Base-by-base conservation (phyloP, 2,329 filamentous ascomycete genomes). In the Ophiostoma fasciatum region DNA sequence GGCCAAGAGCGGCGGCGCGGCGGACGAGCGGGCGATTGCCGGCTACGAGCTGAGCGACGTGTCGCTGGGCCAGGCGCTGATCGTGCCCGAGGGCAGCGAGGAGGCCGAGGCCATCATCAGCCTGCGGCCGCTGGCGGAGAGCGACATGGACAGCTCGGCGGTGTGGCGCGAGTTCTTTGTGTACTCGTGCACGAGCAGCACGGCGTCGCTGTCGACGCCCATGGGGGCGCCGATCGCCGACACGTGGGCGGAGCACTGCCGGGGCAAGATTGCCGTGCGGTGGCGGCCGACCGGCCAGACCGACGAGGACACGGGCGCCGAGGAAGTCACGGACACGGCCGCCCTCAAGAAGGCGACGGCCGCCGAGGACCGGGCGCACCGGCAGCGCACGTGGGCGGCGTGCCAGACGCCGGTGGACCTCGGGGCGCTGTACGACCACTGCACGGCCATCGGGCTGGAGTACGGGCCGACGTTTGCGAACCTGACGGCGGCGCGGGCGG, bases 1-100 rank as follows among this genome's bases (percentile, higher is more conserved):
- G 5, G 18, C 11, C 8, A 21, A 34, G 45, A 55, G 55, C 10
- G 14, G 47, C 53, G 36, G 58, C 35, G 59, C 52, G 5, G 18
- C 29, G 14, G 27, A 15, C 7, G 27, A 12, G 2, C 15, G 12
- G 2, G 23, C 11, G 11, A 36, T 45, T 14, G 37, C 36, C 9
- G 40, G 39, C 11, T 45, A 36, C 26, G 39, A 45, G 31, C 37
- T 45, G 26, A 37, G 42, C 28, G 42, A 45, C 20, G 47, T 50
- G 3, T 42, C 46, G 7, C 43, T 50, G 20, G 47, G 47, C 30
- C 28, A 42, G 21, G 48, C 48, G 1, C 31, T 50, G 20, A 40
- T 44, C 28, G 35, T 50, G 4, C 43, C 47, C 25, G 45, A 47
- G 17, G 43, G 36, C 14, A 28, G 36, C 11, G 35, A 38, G 1